Conservation (phyloP, 768 basidiomycete species). For the Termitomyces sp. region DNA sequence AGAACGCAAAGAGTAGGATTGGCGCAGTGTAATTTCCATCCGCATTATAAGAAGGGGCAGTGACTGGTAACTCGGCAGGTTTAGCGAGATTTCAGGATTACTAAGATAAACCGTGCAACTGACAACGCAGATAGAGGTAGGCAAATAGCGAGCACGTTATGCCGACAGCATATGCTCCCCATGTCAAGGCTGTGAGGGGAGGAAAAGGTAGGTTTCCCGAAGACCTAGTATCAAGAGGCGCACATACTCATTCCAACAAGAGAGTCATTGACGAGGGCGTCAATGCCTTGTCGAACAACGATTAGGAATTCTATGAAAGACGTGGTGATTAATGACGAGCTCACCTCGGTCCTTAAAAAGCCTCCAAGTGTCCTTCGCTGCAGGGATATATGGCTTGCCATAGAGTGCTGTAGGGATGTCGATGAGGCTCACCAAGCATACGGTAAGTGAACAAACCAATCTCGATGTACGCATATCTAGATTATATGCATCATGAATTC, state of each 20-base stretch:
- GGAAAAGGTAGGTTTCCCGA: not conserved
- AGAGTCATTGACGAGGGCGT: slow-evolving; percentile 80
- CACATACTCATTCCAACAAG: slow-evolving; percentile 77
- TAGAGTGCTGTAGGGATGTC: slow-evolving; percentile 54
- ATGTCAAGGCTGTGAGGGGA: slow-evolving; percentile 51
- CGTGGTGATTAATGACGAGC: slow-evolving; percentile 7
- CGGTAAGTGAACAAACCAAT: slow-evolving; percentile 44
- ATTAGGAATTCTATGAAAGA: slow-evolving; percentile 16
- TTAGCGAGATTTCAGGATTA: not conserved
- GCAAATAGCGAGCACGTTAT: slow-evolving; percentile 70
- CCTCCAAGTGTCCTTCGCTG: slow-evolving; percentile 83
- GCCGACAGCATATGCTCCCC: slow-evolving; percentile 81
- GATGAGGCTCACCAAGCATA: not conserved
- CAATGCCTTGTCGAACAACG: slow-evolving; percentile 42
- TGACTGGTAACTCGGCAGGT: slow-evolving; percentile 38
- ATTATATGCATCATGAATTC: not conserved
- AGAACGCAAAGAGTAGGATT: slow-evolving; percentile 73
- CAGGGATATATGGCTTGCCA: slow-evolving; percentile 77
- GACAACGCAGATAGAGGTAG: slow-evolving; percentile 73
- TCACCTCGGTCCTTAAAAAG: slow-evolving; percentile 68
- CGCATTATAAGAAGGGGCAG: slow-evolving; percentile 69
- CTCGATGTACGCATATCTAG: slow-evolving; percentile 78
- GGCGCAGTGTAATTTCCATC: slow-evolving; percentile 77
- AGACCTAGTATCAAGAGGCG: slow-evolving; percentile 19
- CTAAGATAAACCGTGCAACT: slow-evolving; percentile 17